Conservation (phyloP, 2,329 filamentous ascomycete species). For the Beauveria asiatica region DNA sequence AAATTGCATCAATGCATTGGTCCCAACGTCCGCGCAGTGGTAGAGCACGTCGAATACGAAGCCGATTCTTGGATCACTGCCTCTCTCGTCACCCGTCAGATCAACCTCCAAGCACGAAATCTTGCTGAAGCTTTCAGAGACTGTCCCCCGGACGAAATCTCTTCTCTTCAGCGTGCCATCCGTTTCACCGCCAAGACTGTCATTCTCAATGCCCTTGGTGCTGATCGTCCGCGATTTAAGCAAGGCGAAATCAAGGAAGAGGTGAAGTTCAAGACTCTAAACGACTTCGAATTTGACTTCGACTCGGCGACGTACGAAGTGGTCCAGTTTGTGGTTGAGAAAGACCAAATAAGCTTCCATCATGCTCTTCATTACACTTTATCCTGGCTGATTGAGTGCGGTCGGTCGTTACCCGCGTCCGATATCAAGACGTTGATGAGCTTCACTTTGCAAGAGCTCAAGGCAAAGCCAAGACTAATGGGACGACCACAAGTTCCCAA, state of each 20-base stretch:
- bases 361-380: slow-evolving; percentile 93
- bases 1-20: slow-evolving; percentile 97
- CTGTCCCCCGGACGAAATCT: slow-evolving; percentile 53
- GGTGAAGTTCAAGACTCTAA: slow-evolving; percentile 69
- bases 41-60: slow-evolving; percentile 96
- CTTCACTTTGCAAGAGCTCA: slow-evolving; percentile 64
- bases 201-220: slow-evolving; percentile 81
- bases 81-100: slow-evolving; percentile 86
- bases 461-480: slow-evolving; percentile 54
- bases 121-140: slow-evolving; percentile 80
- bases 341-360: slow-evolving; percentile 91
- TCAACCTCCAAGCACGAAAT: slow-evolving; percentile 84
- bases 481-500: slow-evolving; percentile 48
- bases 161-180: slow-evolving; percentile 62
- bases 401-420: slow-evolving; percentile 61
- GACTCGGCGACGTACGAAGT: slow-evolving; percentile 52
- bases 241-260: slow-evolving; percentile 84
- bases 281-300: slow-evolving; percentile 72
- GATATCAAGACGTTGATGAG: slow-evolving; percentile 60
- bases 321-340: slow-evolving; percentile 81
- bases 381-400: slow-evolving; percentile 91
- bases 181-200: slow-evolving; percentile 69
- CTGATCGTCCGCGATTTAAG: slow-evolving; percentile 78
- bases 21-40: slow-evolving; percentile 80
- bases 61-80: slow-evolving; percentile 97